Percentiles rank a stretch among this genome's conserved stretches.
phyloP scores from a whole-genome alignment of 73 alveolate species.

The Stentor coeruleus region DNA sequence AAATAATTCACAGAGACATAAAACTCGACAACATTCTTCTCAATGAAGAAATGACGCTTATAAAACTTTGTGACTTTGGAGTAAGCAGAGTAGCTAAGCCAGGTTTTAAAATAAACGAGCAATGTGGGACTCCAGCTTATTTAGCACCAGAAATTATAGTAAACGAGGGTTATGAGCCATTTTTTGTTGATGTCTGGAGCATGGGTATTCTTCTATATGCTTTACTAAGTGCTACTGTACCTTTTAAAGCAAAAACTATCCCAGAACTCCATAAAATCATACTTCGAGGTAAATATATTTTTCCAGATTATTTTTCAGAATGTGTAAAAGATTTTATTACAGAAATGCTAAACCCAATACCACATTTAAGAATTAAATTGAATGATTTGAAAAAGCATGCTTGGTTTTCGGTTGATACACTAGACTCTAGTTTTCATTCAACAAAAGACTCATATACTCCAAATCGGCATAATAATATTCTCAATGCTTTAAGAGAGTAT shows the following conservation, averaged over 20 bases:
- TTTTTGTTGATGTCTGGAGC: conserved; percentile 95
- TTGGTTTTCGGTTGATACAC: conserved; percentile 31
- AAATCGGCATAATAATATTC: not conserved
- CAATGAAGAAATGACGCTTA: conserved; percentile 65
- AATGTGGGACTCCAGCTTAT: conserved; percentile 99
- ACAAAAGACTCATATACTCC: not conserved
- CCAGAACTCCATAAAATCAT: conserved; percentile 70
- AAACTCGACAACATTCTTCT: conserved; percentile 93
- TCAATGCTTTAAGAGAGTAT: not conserved
- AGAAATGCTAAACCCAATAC: conserved; percentile 35
- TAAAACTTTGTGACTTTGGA: conserved; percentile 96
- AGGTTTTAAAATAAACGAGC: conserved; percentile 83
- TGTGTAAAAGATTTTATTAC: conserved; percentile 29
- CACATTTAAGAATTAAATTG: conserved; percentile 37
- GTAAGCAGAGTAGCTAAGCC: conserved; percentile 74
- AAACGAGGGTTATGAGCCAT: conserved; percentile 93
- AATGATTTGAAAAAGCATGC: conserved; percentile 34
- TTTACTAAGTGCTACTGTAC: conserved; percentile 89
- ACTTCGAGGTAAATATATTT: conserved; percentile 47
- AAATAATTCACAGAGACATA: conserved; percentile 91
- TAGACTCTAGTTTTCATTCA: not conserved
- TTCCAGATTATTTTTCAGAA: conserved; percentile 42
- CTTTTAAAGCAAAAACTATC: conserved; percentile 91
- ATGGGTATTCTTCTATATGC: conserved; percentile 91
- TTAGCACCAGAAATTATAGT: conserved; percentile 98